phyloP scores from a whole-genome alignment of 805 yeast genomes.

The Metschnikowia orientalis region DNA sequence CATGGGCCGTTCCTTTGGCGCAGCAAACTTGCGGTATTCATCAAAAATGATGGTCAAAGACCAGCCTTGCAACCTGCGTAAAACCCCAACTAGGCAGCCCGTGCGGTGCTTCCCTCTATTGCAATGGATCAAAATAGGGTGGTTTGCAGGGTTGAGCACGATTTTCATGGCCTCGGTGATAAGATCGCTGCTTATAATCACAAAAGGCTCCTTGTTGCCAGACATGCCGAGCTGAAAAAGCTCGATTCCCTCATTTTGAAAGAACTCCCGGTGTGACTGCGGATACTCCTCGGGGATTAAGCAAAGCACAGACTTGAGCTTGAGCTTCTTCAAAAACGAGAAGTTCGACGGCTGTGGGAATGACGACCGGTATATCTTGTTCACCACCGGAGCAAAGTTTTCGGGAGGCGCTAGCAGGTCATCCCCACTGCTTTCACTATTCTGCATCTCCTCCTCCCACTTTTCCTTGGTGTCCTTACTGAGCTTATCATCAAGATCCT shows the following conservation, averaged over 20 bases:
- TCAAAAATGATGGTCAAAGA: constrained; percentile 90
- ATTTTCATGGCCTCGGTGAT: constrained; percentile 79
- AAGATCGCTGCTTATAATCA: constrained; percentile 59
- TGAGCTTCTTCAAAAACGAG: constrained; percentile 55
- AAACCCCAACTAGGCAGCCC: constrained; percentile 92
- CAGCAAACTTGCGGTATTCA: constrained; percentile 90
- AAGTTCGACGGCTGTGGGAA: constrained; percentile 88
- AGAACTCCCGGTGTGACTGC: constrained; percentile 61
- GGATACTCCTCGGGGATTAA: constrained; percentile 93
- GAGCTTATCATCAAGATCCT: constrained; percentile 39
- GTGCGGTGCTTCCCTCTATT: constrained; percentile 96
- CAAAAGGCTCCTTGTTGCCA: constrained; percentile 95
- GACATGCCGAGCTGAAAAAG: constrained; percentile 88
- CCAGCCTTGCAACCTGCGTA: constrained; percentile 88
- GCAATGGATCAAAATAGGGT: constrained; percentile 90
- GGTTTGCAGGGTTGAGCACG: constrained; percentile 79
- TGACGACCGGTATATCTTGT: constrained; percentile 74
- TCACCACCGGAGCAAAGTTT: constrained; percentile 79
- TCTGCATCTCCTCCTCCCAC: constrained; percentile 10
- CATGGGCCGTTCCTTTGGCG: constrained; percentile 90
- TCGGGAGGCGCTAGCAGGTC: constrained; percentile 66
- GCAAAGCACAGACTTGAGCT: constrained; percentile 71
- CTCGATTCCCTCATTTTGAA: constrained; percentile 55
- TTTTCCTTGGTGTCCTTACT: constrained; percentile 24
- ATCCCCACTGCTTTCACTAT: neutral